Evolutionary conservation across 495 filamentous ascomycete species (phyloP), one percentile per base, ranked within the genome.

Genomic region (Hyaloscypha bicolor): DNA sequence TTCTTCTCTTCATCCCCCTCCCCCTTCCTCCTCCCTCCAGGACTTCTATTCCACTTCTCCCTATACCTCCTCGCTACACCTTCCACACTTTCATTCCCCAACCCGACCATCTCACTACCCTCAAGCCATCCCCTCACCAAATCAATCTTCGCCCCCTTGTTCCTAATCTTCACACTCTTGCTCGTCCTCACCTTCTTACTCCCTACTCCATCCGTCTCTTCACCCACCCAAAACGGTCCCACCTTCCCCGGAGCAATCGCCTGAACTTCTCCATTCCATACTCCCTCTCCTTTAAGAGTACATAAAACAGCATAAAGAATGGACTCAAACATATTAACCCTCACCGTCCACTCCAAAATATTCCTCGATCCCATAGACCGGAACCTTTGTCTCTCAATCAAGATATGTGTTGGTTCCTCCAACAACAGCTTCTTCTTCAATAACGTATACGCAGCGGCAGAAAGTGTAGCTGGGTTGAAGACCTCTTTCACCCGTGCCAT

Each of bases 321-420:
- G 0, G 87, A 85, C 77, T 98, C 94, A 25, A 98, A 85, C 74
- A 93, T 90, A 68, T 96, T 96, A 4, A 97, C 94, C 2, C 93
- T 83, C 37, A 97, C 67, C 22, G 93, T 96, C 95, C 94, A 97
- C 77, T 98, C 92, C 42, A 88, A 85, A 3, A 98, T 85, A 8
- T 86, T 83, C 0, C 84, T 70, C 0, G 76, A 81, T 35, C 91
- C 86, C 21, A 79, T 81, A 12, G 88, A 89, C 31, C 95, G 91
- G 77, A 90, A 96, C 1, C 94, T 91, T 74, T 98, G 94, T 4
- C 91, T 88, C 78, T 98, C 94, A 63, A 98, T 93, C 2, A 98
- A 83, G 51, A 98, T 81, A 69, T 90, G 88, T 14, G 86, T 90
- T 3, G 91, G 93, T 2, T 79, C 76, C 39, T 74, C 74, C 14